Conservation (phyloP, 1,284 basidiomycete species). For the Rhodotorula sp. region DNA sequence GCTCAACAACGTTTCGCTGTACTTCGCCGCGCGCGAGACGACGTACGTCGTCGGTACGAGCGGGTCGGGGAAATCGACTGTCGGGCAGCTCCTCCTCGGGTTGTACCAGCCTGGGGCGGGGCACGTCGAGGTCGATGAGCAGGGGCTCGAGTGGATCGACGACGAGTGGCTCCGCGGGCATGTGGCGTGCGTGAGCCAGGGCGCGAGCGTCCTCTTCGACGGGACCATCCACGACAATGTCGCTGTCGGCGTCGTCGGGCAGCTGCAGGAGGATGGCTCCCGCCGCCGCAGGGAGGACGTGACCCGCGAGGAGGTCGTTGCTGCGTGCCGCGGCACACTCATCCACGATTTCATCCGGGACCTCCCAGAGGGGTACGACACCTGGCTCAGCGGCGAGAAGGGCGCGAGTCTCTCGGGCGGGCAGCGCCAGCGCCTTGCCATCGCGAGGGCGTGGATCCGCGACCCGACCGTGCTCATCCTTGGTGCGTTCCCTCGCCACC, state of each 20-base stretch:
- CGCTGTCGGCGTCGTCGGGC: slow-evolving; percentile 69
- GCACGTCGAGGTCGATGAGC: slow-evolving; percentile 75
- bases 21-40: slow-evolving; percentile 78
- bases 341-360: slow-evolving; percentile 84
- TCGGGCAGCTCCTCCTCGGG: slow-evolving; percentile 77
- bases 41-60: slow-evolving; percentile 92
- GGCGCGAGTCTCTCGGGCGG: slow-evolving; percentile 85
- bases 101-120: slow-evolving; percentile 63
- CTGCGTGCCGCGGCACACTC: slow-evolving; percentile 80
- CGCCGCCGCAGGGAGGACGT: slow-evolving; percentile 55
- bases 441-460: slow-evolving; percentile 82
- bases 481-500: slow-evolving; percentile 59
- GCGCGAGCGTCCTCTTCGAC: slow-evolving; percentile 77
- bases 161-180: slow-evolving; percentile 69
- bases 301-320: slow-evolving; percentile 69
- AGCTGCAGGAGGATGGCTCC: slow-evolving; percentile 48
- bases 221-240: slow-evolving; percentile 86
- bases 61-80: slow-evolving; percentile 90
- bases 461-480: slow-evolving; percentile 89
- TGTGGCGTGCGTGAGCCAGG: slow-evolving; percentile 73
- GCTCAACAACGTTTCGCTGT: slow-evolving; percentile 67
- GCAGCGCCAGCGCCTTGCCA: slow-evolving; percentile 87
- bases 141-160: slow-evolving; percentile 74
- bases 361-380: slow-evolving; percentile 86
- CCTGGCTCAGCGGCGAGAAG: slow-evolving; percentile 66